Evolutionary conservation across 2,329 filamentous ascomycete species (phyloP), one percentile per base, ranked within the genome.

Genomic region (Aquanectria penicillioides): DNA sequence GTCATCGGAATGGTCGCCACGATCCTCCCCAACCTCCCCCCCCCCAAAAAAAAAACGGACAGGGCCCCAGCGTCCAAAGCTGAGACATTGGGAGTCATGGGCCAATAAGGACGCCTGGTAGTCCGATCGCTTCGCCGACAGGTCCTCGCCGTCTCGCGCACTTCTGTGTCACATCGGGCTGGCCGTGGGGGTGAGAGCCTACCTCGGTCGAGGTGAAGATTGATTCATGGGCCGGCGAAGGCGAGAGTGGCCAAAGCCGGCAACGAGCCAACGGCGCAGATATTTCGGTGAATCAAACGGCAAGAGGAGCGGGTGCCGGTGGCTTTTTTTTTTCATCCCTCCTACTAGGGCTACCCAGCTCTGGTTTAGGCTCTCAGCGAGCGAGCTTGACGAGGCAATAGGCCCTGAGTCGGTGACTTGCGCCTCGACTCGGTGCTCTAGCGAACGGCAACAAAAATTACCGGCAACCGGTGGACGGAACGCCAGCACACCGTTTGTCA

Each of bases 261-360:
- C 54, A 31, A 44, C 52, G 26, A 57, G 55, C 34, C 47, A 51
- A 43, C 54, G 11, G 15, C 59, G 55, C 58, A 49, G 54, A 52
- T 65, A 54, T 43, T 49, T 69, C 66, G 62, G 66, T 68, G 66
- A 66, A 62, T 50, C 62, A 64, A 60, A 46, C 40, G 48, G 37
- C 44, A 38, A 67, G 50, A 34, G 38, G 56, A 52, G 33, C 63
- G 38, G 63, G 58, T 26, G 61, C 26, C 29, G 29, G 46, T 15
- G 36, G 29, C 31, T 47, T 52, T 36, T 52, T 33, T 22, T 17
- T 37, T 17, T 17, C n/a, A 10, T 37, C 13, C 8, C 25, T 17
- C 15, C n/a, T 26, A n/a, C 17, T 40, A 18, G 31, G 31, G 40
- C 50, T 31, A 53, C 29, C 31, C 38, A 31, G 40, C 26, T 31